Conservation (phyloP, 257 asterid genomes). For the Gentiana macrophylla region DNA sequence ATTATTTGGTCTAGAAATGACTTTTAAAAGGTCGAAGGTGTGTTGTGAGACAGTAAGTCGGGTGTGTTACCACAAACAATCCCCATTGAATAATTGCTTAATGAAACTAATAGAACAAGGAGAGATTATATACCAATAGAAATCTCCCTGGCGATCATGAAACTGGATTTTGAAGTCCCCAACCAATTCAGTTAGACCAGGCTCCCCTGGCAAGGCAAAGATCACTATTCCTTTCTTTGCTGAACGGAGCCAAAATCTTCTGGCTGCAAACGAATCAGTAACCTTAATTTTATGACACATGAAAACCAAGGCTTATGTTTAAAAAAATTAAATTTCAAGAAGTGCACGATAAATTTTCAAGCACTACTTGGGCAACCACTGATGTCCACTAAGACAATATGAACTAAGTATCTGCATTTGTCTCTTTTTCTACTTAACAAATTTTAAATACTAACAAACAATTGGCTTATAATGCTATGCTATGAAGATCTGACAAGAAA, state of each 20-base stretch:
- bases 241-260: constrained; percentile 92
- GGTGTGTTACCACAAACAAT: too few relatives aligned
- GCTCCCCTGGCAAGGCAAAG: constrained; percentile 95
- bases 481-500: not conserved
- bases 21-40: too few relatives aligned
- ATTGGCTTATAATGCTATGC: constrained; percentile 3
- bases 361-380: too few relatives aligned
- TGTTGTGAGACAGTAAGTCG: too few relatives aligned
- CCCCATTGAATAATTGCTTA: not conserved
- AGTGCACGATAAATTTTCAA: too few relatives aligned
- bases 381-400: too few relatives aligned
- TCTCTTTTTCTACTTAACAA: not conserved
- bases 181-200: constrained; percentile 76
- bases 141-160: constrained; percentile 96
- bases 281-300: not conserved
- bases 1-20: too few relatives aligned
- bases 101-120: constrained; percentile 10
- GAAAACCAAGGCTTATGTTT: not conserved
- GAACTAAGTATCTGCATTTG: too few relatives aligned
- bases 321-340: too few relatives aligned
- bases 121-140: constrained; percentile 60
- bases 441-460: not conserved
- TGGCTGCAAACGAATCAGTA: constrained; percentile 41
- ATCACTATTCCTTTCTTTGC: constrained; percentile 78
- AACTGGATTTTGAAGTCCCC: constrained; percentile 94